These are phyloP conservation scores for Xylariaceae sp. DNA, from an alignment of 2,329 filamentous ascomycete genomes.

Conservation along the genomic window DNA sequence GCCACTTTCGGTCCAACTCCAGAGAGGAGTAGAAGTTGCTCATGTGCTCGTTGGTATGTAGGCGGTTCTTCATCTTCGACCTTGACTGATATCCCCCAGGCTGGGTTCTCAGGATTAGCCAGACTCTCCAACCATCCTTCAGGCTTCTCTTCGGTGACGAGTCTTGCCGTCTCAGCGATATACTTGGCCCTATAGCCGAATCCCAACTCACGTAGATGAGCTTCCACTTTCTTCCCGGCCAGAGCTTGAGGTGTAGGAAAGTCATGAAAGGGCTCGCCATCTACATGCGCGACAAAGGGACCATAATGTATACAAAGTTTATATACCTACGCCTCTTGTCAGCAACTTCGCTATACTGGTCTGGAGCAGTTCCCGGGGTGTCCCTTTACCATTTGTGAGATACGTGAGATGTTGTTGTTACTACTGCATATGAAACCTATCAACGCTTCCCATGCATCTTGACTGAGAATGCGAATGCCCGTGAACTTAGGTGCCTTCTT, in stretches of 20 bases:
- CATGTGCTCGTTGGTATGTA: constrained; percentile 77
- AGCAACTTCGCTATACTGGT: background rate
- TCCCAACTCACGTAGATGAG: constrained; percentile 73
- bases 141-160: constrained; percentile 65
- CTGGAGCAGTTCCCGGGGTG: background rate
- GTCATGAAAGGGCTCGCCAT: constrained; percentile 73
- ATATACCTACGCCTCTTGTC: constrained; percentile 53
- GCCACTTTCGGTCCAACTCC: constrained; percentile 96
- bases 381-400: constrained; percentile 80
- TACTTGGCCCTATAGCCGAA: constrained; percentile 96
- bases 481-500: constrained; percentile 82
- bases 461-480: constrained; percentile 85
- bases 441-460: constrained; percentile 94
- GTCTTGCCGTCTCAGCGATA: constrained; percentile 77
- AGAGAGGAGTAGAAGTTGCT: constrained; percentile 70
- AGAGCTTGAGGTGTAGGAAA: constrained; percentile 76
- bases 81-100: constrained; percentile 47
- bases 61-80: constrained; percentile 46
- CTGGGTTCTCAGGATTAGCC: constrained; percentile 70
- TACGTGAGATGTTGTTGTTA: constrained; percentile 95
- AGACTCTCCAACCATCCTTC: constrained; percentile 72
- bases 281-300: constrained; percentile 66
- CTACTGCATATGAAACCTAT: constrained; percentile 97
- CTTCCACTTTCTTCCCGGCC: constrained; percentile 71
- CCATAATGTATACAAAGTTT: constrained; percentile 89